These are phyloP conservation scores for Schizosaccharomyces octosporus DNA, from an alignment of 805 yeast genomes.

Conservation along the genomic window DNA sequence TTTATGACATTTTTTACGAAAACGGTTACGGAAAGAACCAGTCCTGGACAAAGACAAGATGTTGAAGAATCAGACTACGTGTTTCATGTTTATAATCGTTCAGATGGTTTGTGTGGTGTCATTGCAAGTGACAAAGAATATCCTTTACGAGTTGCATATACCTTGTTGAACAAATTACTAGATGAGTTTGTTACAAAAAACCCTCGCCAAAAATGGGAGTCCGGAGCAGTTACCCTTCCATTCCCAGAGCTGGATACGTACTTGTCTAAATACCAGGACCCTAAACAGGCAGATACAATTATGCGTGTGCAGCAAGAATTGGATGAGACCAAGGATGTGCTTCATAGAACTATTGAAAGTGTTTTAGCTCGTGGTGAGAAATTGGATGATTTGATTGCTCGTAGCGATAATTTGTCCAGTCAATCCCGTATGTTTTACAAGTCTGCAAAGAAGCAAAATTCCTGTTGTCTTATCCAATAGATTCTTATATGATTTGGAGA, in stretches of 20 bases:
- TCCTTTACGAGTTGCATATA: conserved; percentile 90
- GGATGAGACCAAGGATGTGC: conserved; percentile 88
- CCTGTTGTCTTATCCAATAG: conserved; percentile 43
- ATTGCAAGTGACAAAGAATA: conserved; percentile 83
- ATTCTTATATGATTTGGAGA: no score
- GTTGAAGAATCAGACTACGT: conserved; percentile 63
- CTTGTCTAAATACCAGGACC: conserved; percentile 76
- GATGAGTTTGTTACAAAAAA: conserved; percentile 75
- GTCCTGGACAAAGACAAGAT: conserved; percentile 74
- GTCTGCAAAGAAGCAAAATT: conserved; percentile 74
- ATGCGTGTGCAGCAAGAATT: conserved; percentile 94
- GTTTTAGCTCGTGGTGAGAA: conserved; percentile 92
- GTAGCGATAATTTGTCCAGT: conserved; percentile 73
- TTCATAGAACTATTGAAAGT: conserved; percentile 84
- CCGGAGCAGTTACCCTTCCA: conserved; percentile 14
- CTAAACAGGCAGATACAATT: conserved; percentile 85
- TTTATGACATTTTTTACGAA: conserved; percentile 85
- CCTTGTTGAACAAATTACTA: conserved; percentile 65
- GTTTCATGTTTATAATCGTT: conserved; percentile 74
- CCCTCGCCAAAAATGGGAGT: conserved; percentile 49
- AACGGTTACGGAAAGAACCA: conserved; percentile 73
- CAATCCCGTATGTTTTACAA: conserved; percentile 85
- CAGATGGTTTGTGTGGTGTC: conserved; percentile 81
- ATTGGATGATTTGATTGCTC: conserved; percentile 78
- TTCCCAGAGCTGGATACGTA: conserved; percentile 43